Evolutionary conservation across 164 flowering plant species (phyloP).

Genomic region (Macadamia tetraphylla): DNA sequence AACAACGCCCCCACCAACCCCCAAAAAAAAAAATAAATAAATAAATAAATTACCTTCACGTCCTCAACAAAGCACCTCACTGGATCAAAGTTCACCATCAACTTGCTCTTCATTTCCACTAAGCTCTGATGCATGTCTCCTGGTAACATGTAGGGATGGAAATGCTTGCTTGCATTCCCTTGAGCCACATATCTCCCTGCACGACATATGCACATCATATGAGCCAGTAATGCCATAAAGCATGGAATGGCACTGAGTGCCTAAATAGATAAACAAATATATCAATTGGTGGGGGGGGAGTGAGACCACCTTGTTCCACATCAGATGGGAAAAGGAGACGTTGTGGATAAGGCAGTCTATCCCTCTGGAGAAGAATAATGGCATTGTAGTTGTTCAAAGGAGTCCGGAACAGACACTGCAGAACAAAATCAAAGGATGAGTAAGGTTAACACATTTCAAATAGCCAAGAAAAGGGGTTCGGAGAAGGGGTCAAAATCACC

Average conservation of each 20-base stretch:
- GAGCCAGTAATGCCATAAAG: background rate
- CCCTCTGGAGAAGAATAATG: conserved; percentile 77
- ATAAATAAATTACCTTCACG: conserved; percentile 44
- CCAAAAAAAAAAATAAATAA: background rate
- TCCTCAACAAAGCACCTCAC: conserved; percentile 55
- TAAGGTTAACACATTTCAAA: background rate
- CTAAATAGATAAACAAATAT: too few relatives aligned
- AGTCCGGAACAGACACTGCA: conserved; percentile 82
- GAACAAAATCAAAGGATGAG: conserved; percentile 10
- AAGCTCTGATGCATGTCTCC: conserved; percentile 33
- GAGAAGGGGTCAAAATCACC: conserved; percentile 36
- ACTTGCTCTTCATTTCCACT: conserved; percentile 41
- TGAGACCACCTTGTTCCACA: conserved; percentile 44
- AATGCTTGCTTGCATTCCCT: conserved; percentile 64
- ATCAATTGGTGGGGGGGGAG: background rate
- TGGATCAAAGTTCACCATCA: conserved; percentile 89
- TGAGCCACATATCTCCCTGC: conserved; percentile 60
- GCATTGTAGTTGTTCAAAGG: conserved; percentile 92
- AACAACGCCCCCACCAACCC: too few relatives aligned
- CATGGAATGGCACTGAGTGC: background rate
- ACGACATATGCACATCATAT: conserved; percentile 3
- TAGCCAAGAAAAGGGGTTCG: background rate
- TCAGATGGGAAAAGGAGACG: conserved; percentile 82
- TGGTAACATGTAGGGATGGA: conserved; percentile 49
- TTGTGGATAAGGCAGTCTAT: conserved; percentile 70